Evolutionary conservation across 169 alveolate species (phyloP), one percentile per base, ranked within the genome.

Genomic region (Plasmodium blacklocki): DNA sequence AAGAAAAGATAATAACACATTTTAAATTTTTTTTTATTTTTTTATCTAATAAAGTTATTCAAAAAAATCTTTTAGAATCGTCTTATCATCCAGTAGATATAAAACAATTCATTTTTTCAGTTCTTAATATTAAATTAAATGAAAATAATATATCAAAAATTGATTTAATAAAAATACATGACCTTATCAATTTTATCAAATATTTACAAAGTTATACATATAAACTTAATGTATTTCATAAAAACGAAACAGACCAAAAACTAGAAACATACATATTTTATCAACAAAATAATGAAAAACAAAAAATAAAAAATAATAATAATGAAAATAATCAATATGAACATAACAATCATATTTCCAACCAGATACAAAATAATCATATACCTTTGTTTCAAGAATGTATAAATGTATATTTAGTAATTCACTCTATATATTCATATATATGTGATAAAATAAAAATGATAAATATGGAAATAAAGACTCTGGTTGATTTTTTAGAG

Each of bases 61-160:
- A 70, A 12, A 26, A 58, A 3, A 47, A 29, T 2, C 32, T 29
- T 78, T 23, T 66, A 59, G 52, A 19, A 21, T 58, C n/a, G 0
- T 14, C 8, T 18, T 7, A 78, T 4, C 64, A 47, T 0, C 26
- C 47, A 12, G 60, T 78, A 3, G 76, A 78, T 43, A 21, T 23
- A 59, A 54, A 60, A 29, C 89, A 78, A 29, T 78, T 64, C 15
- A 58, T 78, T 23, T 78, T 58, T 23, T 78, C 89, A 29, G 2
- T 78, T 45, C 60, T 78, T n/a, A 64, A 75, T 14, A 29, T 66
- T 43, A 52, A 19, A 21, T 14, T 78, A 1, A 32, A 59, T 54
- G 63, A 66, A 8, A 60, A 9, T 15, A 23, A 66, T 15, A 26
- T 78, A 43, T 23, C 19, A 12, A 26, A 64, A 64, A 26, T 78